Base-by-base conservation (phyloP, 73 alveolate species). In the Uronychia setigera region DNA sequence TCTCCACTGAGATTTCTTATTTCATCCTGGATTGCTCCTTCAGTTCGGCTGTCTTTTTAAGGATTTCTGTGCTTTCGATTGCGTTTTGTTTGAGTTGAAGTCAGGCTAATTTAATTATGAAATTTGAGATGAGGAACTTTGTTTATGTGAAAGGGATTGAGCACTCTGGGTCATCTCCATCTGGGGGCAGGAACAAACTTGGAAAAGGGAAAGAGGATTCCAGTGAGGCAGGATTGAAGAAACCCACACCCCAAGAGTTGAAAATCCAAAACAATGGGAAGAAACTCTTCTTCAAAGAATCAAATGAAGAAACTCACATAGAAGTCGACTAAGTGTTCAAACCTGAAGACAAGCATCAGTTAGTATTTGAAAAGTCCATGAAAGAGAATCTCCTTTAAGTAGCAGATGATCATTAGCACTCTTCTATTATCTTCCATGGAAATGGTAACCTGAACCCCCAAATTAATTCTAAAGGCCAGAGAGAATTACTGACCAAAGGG, bases 61-160 rank as follows among this genome's bases (percentile, higher is more conserved):
- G 32, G 58, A 76, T 76, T 27, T 76, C 81, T 26, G 32, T 76
- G 59, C 32, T 76, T 27, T 46, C 67, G 67, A 46, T 46, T 5
- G 67, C 67, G 19, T 46, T 46, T 19, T 46, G 5, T 19, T 46
- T 46, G n/a, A 46, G 67, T 19, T 46, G n/a, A n/a, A n/a, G n/a
- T n/a, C n/a, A n/a, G n/a, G n/a, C n/a, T n/a, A n/a, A n/a, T n/a
- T n/a, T n/a, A n/a, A n/a, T n/a, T n/a, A n/a, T n/a, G n/a, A n/a
- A n/a, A n/a, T n/a, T n/a, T n/a, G n/a, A n/a, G n/a, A n/a, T n/a
- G n/a, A n/a, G n/a, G n/a, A n/a, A n/a, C n/a, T n/a, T n/a, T n/a
- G n/a, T n/a, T n/a, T n/a, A n/a, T n/a, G n/a, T n/a, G n/a, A n/a
- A n/a, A n/a, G n/a, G n/a, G n/a, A n/a, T n/a, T n/a, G n/a, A n/a